Conservation (phyloP, 768 basidiomycete species). For the Daedaleopsis sinensis region DNA sequence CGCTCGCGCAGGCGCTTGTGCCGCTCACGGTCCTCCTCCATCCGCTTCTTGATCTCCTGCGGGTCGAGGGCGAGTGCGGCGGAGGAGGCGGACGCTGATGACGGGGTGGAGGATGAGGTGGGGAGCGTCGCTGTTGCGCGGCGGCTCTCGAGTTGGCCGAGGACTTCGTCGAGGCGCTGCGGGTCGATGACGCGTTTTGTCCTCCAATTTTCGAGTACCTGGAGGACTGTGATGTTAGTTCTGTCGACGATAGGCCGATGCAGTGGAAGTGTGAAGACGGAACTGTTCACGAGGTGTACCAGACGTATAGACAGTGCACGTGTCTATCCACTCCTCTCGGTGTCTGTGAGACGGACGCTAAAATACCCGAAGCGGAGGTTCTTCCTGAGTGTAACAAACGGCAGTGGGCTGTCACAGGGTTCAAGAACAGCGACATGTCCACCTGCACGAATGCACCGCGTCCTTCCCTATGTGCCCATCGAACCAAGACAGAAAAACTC, state of each 20-base stretch:
- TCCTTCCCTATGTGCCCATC: too few species aligned
- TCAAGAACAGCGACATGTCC: too few species aligned
- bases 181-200: slow-evolving; percentile 84
- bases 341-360: too few species aligned
- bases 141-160: slow-evolving; percentile 58
- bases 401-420: too few species aligned
- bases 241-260: background rate
- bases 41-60: slow-evolving; percentile 77
- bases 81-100: slow-evolving; percentile 26
- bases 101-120: slow-evolving; percentile 23
- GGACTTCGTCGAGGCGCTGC: slow-evolving; percentile 71
- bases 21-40: slow-evolving; percentile 91
- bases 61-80: slow-evolving; percentile 35
- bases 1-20: slow-evolving; percentile 91
- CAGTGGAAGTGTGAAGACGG: too few species aligned
- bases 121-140: slow-evolving; percentile 22
- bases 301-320: too few species aligned
- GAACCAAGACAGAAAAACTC: slow-evolving; percentile 23
- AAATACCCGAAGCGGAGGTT: too few species aligned
- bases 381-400: too few species aligned
- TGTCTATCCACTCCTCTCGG: too few species aligned
- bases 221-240: background rate
- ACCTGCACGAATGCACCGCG: too few species aligned
- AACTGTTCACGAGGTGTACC: too few species aligned
- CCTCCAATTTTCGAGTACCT: slow-evolving; percentile 94